phyloP scores from a whole-genome alignment of 164 flowering plant species.

The Tinospora cordifolia region DNA sequence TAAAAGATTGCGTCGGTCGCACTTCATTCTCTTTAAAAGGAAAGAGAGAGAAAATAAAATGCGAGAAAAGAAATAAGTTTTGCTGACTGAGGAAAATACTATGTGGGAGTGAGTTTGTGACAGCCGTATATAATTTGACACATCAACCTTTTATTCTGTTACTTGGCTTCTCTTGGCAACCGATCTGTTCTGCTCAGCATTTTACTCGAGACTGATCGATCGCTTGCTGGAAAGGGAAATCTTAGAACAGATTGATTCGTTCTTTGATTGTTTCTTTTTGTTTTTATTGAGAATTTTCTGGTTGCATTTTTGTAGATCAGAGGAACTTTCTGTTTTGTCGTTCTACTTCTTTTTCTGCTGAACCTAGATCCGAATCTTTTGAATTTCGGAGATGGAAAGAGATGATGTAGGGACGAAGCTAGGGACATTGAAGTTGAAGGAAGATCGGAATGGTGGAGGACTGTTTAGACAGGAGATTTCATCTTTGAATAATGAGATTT shows the following conservation, averaged over 20 bases:
- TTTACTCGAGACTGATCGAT: not conserved
- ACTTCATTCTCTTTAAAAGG: not conserved
- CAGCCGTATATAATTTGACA: conserved; percentile 4
- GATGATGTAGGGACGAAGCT: conserved; percentile 36
- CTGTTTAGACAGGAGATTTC: conserved; percentile 11
- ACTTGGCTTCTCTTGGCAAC: too few species aligned
- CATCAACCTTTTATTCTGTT: not conserved
- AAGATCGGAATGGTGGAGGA: conserved; percentile 32
- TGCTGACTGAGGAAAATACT: not conserved
- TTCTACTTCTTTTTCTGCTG: not conserved
- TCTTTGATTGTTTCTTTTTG: not conserved
- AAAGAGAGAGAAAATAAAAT: not conserved
- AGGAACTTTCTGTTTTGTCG: not conserved
- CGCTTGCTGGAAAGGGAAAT: conserved; percentile 8
- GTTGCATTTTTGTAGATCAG: not conserved
- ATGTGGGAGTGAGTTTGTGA: not conserved
- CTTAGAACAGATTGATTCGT: conserved; percentile 6
- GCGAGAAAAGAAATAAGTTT: not conserved
- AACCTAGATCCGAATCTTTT: conserved; percentile 3
- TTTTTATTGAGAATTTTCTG: not conserved
- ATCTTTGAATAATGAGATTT: conserved; percentile 32
- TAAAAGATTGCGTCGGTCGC: not conserved
- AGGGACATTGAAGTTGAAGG: conserved; percentile 34
- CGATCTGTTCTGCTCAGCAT: too few species aligned
- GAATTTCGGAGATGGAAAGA: conserved; percentile 37